These are phyloP conservation scores for Leishmania martiniquensis DNA, from an alignment of 208 protist genomes.

Conservation along the genomic window DNA sequence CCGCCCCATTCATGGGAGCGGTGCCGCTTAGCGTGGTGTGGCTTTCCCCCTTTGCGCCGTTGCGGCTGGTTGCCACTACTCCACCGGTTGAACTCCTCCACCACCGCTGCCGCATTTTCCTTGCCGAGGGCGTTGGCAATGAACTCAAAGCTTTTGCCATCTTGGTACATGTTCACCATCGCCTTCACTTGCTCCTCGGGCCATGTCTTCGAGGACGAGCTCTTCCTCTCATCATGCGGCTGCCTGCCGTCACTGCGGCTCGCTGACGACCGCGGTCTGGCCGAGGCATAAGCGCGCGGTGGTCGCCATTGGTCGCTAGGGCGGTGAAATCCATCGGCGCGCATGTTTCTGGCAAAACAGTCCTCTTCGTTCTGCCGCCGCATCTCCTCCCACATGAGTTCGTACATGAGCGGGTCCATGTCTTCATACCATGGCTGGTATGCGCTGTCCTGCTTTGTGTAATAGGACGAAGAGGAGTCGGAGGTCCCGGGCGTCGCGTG, in stretches of 20 bases:
- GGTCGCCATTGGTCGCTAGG: slow-evolving; percentile 13
- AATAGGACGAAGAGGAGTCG: slow-evolving; percentile 38
- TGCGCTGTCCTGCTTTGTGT: slow-evolving; percentile 40
- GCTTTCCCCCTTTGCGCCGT: slow-evolving; percentile 18
- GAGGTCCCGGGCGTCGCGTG: slow-evolving; percentile 9
- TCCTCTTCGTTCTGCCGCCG: slow-evolving; percentile 67
- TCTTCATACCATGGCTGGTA: slow-evolving; percentile 89
- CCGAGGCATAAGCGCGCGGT: slow-evolving; percentile 10
- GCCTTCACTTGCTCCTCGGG: slow-evolving; percentile 71
- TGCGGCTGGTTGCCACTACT: slow-evolving; percentile 56
- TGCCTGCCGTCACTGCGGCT: slow-evolving; percentile 16
- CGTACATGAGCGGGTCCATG: slow-evolving; percentile 84
- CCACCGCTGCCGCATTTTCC: slow-evolving; percentile 43
- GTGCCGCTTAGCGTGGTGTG: slow-evolving; percentile 9
- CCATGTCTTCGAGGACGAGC: slow-evolving; percentile 69
- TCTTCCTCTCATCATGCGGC: slow-evolving; percentile 13
- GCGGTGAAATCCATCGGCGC: slow-evolving; percentile 29
- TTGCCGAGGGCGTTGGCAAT: slow-evolving; percentile 90
- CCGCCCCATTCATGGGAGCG: slow-evolving; percentile 11
- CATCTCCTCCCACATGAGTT: slow-evolving; percentile 94
- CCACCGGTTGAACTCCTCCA: slow-evolving; percentile 88
- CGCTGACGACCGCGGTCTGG: slow-evolving; percentile 4
- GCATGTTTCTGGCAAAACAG: slow-evolving; percentile 23
- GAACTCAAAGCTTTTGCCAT: slow-evolving; percentile 93
- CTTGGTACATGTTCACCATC: slow-evolving; percentile 91